phyloP scores from a whole-genome alignment of 1,139 yeast genomes.

The Diutina sp. region DNA sequence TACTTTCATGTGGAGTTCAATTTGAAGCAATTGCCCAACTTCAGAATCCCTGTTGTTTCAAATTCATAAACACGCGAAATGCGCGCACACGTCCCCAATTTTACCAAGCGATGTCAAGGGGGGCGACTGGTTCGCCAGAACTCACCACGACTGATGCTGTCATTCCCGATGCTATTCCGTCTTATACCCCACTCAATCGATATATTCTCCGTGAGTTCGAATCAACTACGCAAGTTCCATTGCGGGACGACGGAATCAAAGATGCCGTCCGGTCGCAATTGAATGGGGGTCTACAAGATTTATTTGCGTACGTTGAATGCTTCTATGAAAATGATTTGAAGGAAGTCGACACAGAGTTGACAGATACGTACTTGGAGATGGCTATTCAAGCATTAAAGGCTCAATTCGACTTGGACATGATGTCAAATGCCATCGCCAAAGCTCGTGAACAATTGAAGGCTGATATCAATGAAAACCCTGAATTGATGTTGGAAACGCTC shows the following conservation, averaged over 20 bases:
- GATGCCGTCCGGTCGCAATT: neutral
- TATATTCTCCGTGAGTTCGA: neutral
- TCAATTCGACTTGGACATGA: neutral
- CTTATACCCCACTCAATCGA: neutral
- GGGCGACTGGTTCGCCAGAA: neutral
- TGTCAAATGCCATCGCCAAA: neutral
- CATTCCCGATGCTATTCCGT: neutral
- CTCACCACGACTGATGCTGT: neutral
- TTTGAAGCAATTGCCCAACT: no score
- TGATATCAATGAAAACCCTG: neutral
- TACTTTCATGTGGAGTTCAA: no score
- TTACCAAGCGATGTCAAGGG: neutral
- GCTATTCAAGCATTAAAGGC: neutral
- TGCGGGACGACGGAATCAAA: neutral
- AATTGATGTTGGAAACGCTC: neutral
- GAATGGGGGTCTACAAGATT: neutral
- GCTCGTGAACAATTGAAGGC: neutral
- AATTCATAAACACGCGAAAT: no score
- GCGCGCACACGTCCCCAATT: neutral
- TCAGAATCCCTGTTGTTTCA: no score
- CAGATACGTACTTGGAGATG: neutral
- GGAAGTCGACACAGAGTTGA: neutral
- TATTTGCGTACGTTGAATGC: neutral
- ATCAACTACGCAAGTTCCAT: neutral
- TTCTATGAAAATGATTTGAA: neutral